These are phyloP conservation scores for Imleria badia DNA, from an alignment of 768 basidiomycete genomes.

Conservation along the genomic window DNA sequence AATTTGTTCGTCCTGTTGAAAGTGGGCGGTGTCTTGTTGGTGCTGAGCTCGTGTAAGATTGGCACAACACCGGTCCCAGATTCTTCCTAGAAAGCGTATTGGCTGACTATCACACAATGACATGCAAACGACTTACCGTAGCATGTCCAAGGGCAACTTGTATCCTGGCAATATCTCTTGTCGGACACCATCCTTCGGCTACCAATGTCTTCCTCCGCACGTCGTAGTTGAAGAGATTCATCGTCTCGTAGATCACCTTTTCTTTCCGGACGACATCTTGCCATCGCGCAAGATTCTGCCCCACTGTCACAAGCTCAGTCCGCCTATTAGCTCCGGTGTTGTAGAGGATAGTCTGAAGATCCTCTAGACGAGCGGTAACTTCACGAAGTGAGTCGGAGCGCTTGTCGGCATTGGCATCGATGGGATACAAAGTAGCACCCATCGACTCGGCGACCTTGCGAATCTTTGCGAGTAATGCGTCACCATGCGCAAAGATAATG, in stretches of 20 bases:
- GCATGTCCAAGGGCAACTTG: conserved; percentile 88
- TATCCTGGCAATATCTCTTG: conserved; percentile 83
- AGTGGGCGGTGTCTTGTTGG: conserved; percentile 91
- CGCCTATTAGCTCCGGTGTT: conserved; percentile 86
- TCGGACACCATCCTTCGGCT: conserved; percentile 97
- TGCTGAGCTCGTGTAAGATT: conserved; percentile 86
- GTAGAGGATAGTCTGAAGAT: conserved; percentile 84
- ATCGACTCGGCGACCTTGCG: conserved; percentile 99
- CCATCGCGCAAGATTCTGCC: conserved; percentile 86
- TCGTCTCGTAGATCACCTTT: conserved; percentile 92
- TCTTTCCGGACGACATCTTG: conserved; percentile 93
- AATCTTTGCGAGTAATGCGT: conserved; percentile 90
- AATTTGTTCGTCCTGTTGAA: conserved; percentile 95
- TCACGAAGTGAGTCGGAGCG: conserved; percentile 88
- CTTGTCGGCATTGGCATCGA: conserved; percentile 92
- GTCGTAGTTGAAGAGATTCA: conserved; percentile 96
- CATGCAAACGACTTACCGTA: conserved; percentile 50
- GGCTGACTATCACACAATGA: not conserved
- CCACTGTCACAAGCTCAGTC: conserved; percentile 77
- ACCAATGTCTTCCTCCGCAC: conserved; percentile 90
- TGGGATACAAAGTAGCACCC: conserved; percentile 95
- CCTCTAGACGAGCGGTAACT: conserved; percentile 85
- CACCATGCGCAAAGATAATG: conserved; percentile 98
- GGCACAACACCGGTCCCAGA: conserved; percentile 92
- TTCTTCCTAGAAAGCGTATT: conserved; percentile 55